Conservation (phyloP, 768 basidiomycete species). For the Sarcodon sp. region DNA sequence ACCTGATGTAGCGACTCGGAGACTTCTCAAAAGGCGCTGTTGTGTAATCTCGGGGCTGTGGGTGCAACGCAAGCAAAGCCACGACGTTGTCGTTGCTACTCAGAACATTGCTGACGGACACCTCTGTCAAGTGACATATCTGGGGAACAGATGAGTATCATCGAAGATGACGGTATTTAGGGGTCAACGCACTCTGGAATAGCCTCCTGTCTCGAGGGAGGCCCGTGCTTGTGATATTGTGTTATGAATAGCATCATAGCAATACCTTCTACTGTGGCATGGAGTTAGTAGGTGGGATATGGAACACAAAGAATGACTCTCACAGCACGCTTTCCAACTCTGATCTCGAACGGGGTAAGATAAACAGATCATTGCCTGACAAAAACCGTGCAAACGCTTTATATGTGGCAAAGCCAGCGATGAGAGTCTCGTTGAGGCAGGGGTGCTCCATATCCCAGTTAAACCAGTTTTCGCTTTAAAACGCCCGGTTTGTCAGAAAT, state of each 20-base stretch:
- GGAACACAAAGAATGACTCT: conserved; percentile 15
- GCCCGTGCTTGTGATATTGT: conserved; percentile 59
- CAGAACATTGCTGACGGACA: conserved; percentile 58
- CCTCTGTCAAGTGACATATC: conserved; percentile 60
- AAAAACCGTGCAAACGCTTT: conserved; percentile 67
- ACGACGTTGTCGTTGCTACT: conserved; percentile 55
- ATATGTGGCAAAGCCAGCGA: conserved; percentile 73
- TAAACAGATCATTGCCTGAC: conserved; percentile 55
- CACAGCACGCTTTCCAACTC: conserved; percentile 68
- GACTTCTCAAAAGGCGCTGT: conserved; percentile 21
- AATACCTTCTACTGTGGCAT: conserved; percentile 48
- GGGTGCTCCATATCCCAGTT: conserved; percentile 63
- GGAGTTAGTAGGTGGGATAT: background rate
- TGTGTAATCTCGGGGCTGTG: conserved; percentile 10
- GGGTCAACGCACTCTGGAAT: conserved; percentile 30
- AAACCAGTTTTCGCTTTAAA: conserved; percentile 47
- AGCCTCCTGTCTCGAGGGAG: conserved; percentile 44
- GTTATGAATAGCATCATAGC: conserved; percentile 74
- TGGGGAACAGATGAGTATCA: conserved; percentile 13
- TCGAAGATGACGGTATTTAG: background rate
- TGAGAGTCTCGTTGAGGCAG: conserved; percentile 57
- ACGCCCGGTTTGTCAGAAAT: conserved; percentile 8
- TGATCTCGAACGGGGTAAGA: conserved; percentile 46
- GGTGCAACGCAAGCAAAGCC: conserved; percentile 54
- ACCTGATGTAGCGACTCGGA: conserved; percentile 24